phyloP scores from a whole-genome alignment of 73 alveolate species.

The Paraurostyla sp. region DNA sequence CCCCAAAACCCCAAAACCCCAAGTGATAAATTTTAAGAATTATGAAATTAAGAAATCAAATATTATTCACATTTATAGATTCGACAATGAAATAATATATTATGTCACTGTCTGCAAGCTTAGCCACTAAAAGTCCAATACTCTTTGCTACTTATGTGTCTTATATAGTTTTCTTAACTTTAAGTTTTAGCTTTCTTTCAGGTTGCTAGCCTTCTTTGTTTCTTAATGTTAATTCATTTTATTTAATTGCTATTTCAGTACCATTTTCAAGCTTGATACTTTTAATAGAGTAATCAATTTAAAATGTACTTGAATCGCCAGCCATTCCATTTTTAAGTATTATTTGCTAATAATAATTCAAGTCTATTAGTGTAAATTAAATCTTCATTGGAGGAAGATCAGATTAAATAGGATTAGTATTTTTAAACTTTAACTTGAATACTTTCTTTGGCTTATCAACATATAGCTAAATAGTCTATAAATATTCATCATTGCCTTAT shows the following conservation, averaged over 20 bases:
- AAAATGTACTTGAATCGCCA: neutral
- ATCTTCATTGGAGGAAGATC: conserved; percentile 4
- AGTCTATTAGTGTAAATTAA: neutral
- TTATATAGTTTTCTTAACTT: neutral
- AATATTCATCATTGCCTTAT: neutral
- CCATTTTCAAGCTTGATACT: neutral
- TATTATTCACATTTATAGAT: too few relatives aligned
- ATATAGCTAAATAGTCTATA: neutral
- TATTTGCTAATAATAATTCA: neutral
- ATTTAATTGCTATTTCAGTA: neutral
- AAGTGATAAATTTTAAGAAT: too few relatives aligned
- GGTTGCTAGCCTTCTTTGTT: neutral
- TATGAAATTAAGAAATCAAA: too few relatives aligned
- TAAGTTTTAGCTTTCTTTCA: neutral
- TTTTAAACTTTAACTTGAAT: neutral
- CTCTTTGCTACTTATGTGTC: neutral
- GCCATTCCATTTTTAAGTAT: neutral
- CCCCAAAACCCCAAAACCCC: too few relatives aligned
- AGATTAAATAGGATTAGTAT: neutral
- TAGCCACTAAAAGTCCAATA: neutral
- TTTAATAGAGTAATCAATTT: neutral
- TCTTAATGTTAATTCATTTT: neutral
- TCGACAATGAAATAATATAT: neutral
- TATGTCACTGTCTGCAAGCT: neutral
- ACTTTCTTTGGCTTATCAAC: neutral